Percentiles rank a stretch among this genome's conserved stretches.
Conservation (phyloP, 2,329 filamentous ascomycete genomes). For the Remersonia thermophila region DNA sequence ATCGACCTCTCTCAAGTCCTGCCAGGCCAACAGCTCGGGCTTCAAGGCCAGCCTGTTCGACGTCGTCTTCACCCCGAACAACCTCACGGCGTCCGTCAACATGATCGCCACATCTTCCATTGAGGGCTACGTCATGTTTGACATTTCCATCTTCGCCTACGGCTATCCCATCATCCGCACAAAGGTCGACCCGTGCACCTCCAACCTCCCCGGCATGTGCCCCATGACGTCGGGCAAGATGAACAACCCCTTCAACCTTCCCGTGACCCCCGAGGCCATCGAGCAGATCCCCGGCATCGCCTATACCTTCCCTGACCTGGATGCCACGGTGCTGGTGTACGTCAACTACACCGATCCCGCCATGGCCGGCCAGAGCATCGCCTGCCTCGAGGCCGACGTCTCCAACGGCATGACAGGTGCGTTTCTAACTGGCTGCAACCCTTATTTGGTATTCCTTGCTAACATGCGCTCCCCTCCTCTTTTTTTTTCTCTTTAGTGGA, state of each 20-base stretch:
- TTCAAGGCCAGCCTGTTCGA: conserved; percentile 74
- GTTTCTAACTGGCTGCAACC: neutral
- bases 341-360: conserved; percentile 50
- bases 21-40: conserved; percentile 56
- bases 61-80: conserved; percentile 55
- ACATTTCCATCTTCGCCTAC: conserved; percentile 60
- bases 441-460: too few species aligned
- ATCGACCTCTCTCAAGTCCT: conserved; percentile 73
- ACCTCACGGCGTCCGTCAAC: conserved; percentile 52
- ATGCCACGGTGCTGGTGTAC: conserved; percentile 62
- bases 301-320: conserved; percentile 72
- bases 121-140: conserved; percentile 59
- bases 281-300: conserved; percentile 61
- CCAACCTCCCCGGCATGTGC: conserved; percentile 56
- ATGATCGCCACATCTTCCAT: conserved; percentile 64
- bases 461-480: too few species aligned
- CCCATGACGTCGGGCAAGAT: conserved; percentile 63
- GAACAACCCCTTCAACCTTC: conserved; percentile 43
- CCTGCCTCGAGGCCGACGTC: conserved; percentile 68
- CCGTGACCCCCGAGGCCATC: conserved; percentile 39
- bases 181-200: conserved; percentile 56
- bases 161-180: conserved; percentile 53
- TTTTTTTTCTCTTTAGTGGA: conserved; percentile 50
- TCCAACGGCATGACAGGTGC: conserved; percentile 63
- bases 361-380: conserved; percentile 42